Percentiles rank a stretch among this genome's conserved stretches.
These are phyloP conservation scores for Microcyclospora tardicrescens DNA, from an alignment of 2,329 filamentous ascomycete genomes.

Conservation along the genomic window DNA sequence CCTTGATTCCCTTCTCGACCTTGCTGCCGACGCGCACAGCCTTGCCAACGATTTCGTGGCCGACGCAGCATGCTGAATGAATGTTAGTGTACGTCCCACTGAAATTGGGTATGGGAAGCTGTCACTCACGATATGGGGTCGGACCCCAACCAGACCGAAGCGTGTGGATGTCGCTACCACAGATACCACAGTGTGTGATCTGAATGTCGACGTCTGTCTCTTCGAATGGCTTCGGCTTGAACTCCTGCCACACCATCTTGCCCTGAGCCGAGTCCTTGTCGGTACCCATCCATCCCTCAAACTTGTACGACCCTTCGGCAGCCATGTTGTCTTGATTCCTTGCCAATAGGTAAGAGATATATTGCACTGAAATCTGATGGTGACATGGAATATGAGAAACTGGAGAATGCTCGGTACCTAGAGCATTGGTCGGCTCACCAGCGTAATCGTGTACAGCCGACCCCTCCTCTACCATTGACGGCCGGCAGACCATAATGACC, in stretches of 20 bases:
- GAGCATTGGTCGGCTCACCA: no score
- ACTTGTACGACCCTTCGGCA: constrained; percentile 31
- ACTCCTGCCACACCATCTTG: constrained; percentile 36
- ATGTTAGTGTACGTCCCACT: constrained; percentile 1
- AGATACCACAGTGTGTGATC: constrained; percentile 24
- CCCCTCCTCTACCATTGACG: no score
- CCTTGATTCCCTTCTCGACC: constrained; percentile 21
- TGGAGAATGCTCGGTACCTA: no score
- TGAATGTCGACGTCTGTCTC: constrained; percentile 29
- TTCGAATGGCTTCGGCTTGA: constrained; percentile 27
- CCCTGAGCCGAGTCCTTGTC: constrained; percentile 37
- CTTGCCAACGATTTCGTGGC: constrained; percentile 24
- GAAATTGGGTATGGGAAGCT: neutral
- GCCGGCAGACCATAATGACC: no score
- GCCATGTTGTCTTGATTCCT: neutral
- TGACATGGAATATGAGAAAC: no score
- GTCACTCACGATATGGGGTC: constrained; percentile 24
- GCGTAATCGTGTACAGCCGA: no score
- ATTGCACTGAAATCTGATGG: no score
- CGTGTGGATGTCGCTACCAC: constrained; percentile 19
- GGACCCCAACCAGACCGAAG: constrained; percentile 29
- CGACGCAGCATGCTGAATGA: constrained; percentile 17
- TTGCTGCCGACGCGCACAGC: constrained; percentile 22
- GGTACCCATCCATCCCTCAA: constrained; percentile 46
- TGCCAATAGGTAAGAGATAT: no score